phyloP scores from a whole-genome alignment of 1,284 basidiomycete species.

The Cryptococcus sp. region DNA sequence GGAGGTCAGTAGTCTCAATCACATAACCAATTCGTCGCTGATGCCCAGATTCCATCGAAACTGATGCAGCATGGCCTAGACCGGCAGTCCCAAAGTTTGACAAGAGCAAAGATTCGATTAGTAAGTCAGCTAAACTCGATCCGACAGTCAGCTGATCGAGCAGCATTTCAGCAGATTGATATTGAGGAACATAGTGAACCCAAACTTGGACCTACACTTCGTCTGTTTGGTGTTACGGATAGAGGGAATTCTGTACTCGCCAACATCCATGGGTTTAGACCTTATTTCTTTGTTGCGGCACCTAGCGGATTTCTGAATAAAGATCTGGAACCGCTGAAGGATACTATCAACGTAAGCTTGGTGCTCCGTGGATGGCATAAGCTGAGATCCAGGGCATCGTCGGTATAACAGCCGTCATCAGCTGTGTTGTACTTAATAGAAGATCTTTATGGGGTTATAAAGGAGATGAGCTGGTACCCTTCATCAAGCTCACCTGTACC shows the following conservation, averaged over 20 bases:
- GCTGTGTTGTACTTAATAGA: conserved; percentile 62
- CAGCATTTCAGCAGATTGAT: conserved; percentile 87
- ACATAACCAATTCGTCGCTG: background rate
- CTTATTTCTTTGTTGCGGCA: conserved; percentile 84
- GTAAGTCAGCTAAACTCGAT: conserved; percentile 37
- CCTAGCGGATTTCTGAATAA: conserved; percentile 72
- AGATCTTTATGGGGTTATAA: conserved; percentile 80
- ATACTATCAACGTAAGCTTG: conserved; percentile 69
- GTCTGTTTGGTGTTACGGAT: conserved; percentile 86
- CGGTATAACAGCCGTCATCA: conserved; percentile 49
- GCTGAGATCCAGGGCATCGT: background rate
- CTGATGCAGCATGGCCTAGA: conserved; percentile 67
- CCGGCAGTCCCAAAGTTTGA: conserved; percentile 60
- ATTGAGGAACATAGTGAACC: conserved; percentile 67
- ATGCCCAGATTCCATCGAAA: conserved; percentile 40
- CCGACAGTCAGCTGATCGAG: background rate
- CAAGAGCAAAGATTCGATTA: conserved; percentile 60
- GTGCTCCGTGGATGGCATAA: background rate
- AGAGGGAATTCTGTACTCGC: conserved; percentile 81
- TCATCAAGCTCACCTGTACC: conserved; percentile 73
- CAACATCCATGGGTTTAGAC: conserved; percentile 72
- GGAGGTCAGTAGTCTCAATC: conserved; percentile 15
- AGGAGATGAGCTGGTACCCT: conserved; percentile 71
- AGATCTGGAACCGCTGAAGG: conserved; percentile 62
- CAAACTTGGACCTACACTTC: conserved; percentile 55